A percentile compares a stretch with the other conserved stretches of the same genome.
Conservation (phyloP, 106 monocot genomes). For the Dioscorea alata region DNA sequence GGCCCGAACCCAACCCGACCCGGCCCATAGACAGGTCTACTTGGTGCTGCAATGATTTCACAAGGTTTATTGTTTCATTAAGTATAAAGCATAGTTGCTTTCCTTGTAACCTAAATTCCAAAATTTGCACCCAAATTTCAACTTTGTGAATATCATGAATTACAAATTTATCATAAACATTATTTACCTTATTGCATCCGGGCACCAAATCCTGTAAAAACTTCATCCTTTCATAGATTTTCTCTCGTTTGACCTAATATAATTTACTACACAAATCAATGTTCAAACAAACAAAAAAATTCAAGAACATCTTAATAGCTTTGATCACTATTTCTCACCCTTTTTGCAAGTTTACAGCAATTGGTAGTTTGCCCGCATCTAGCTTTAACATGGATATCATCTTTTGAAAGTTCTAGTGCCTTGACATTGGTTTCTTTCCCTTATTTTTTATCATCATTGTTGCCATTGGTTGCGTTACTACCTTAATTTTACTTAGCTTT, state of each 20-base stretch:
- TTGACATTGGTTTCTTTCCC: slow-evolving; percentile 33
- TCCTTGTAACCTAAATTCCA: too few species aligned
- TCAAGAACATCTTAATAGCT: not conserved
- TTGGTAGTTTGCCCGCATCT: slow-evolving; percentile 80
- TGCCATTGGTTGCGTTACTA: not conserved
- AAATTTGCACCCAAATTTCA: too few species aligned
- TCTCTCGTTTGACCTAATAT: slow-evolving; percentile 63
- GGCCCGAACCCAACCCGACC: too few species aligned
- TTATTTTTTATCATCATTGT: slow-evolving; percentile 10
- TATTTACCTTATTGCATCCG: slow-evolving; percentile 56
- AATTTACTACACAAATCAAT: not conserved
- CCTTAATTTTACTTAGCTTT: slow-evolving; percentile 16
- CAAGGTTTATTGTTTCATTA: too few species aligned
- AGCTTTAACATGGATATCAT: slow-evolving; percentile 78
- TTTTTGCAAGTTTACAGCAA: slow-evolving; percentile 84
- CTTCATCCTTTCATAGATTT: slow-evolving; percentile 74
- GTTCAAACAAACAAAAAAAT: not conserved
- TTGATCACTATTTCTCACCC: slow-evolving; percentile 22
- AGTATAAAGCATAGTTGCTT: too few species aligned
- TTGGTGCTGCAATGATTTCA: too few species aligned
- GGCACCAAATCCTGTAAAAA: slow-evolving; percentile 75
- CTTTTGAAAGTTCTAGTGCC: slow-evolving; percentile 44
- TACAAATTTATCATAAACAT: not conserved
- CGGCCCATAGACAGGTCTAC: too few species aligned
- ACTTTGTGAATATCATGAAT: not conserved